Conservation (phyloP, 768 basidiomycete genomes). For the Mycena maculata region DNA sequence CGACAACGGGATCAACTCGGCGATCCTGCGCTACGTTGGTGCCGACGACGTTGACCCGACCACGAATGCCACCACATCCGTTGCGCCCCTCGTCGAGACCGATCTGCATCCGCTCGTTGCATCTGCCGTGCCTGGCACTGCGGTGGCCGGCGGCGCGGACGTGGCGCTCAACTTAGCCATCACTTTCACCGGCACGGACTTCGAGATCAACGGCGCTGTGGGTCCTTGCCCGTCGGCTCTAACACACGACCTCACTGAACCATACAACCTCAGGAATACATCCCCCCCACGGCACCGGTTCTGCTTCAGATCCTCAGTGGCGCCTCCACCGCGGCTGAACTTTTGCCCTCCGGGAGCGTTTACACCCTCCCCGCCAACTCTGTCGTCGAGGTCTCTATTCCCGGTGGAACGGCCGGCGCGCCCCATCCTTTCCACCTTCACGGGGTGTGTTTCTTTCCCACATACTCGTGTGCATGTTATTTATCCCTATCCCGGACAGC, state of each 20-base stretch:
- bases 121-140: conserved; percentile 14
- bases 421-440: conserved; percentile 31
- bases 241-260: neutral
- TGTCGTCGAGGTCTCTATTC: conserved; percentile 34
- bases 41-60: conserved; percentile 59
- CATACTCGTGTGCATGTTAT: neutral
- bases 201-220: conserved; percentile 38
- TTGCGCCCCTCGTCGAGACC: conserved; percentile 50
- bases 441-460: conserved; percentile 10
- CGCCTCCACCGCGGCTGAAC: neutral
- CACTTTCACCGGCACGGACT: neutral
- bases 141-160: conserved; percentile 21
- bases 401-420: conserved; percentile 33
- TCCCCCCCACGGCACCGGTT: conserved; percentile 17
- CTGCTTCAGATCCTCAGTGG: too few species aligned
- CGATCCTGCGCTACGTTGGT: conserved; percentile 62
- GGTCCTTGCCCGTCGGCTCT: conserved; percentile 32
- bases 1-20: conserved; percentile 49
- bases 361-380: conserved; percentile 6
- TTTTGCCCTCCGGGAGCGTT: neutral
- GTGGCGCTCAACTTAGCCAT: conserved; percentile 29
- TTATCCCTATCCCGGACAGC: conserved; percentile 24
- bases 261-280: neutral
- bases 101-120: conserved; percentile 50
- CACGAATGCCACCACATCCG: conserved; percentile 38